Evolutionary conservation across 2,329 filamentous ascomycete species (phyloP), one percentile per base, ranked within the genome.

Genomic region (Claviceps spartinae): DNA sequence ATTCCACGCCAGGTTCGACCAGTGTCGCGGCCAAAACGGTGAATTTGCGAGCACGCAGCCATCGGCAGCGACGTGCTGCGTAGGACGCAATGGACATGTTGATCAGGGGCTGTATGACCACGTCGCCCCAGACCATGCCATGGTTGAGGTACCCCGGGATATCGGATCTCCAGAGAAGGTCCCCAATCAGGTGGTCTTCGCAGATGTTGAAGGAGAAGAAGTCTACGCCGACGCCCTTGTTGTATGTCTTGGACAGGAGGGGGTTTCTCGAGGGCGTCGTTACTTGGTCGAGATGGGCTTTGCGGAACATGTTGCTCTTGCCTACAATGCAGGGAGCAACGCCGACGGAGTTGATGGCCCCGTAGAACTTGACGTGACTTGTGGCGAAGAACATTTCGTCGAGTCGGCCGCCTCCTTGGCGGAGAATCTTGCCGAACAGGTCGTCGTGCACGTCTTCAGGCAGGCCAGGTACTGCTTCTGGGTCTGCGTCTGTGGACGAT

Each of bases 271-370:
- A 48, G 38, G 76, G 66, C 61, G 77, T 67, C 36, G 82, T 83
- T 8, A 93, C 78, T 57, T 78, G 77, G 67, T 96, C 81, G 38
- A 98, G 80, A 61, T 98, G 91, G 0, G 88, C 87, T 55, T 86
- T 87, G 54, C 93, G 86, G 69, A 97, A 98, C 90, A 98, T 97
- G 70, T 94, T 97, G 62, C 88, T 95, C 71, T 98, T 98, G 49
- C 93, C 93, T 22, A 97, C 85, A 53, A 95, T 85, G 67, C 93
- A 98, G 8, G 94, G 93, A 0, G 93, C 93, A 50, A 97, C 71
- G 3, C 86, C 78, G 16, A 96, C 88, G 0, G 88, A 87, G 68
- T 97, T 97, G 76, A 98, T 98, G 55, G 91, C 93, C 8, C 85
- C 85, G 71, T 98, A 98, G 74, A 98, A 97, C 65, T 98, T 98